phyloP scores from a whole-genome alignment of 805 yeast genomes.

The Naumovozyma castellii region DNA sequence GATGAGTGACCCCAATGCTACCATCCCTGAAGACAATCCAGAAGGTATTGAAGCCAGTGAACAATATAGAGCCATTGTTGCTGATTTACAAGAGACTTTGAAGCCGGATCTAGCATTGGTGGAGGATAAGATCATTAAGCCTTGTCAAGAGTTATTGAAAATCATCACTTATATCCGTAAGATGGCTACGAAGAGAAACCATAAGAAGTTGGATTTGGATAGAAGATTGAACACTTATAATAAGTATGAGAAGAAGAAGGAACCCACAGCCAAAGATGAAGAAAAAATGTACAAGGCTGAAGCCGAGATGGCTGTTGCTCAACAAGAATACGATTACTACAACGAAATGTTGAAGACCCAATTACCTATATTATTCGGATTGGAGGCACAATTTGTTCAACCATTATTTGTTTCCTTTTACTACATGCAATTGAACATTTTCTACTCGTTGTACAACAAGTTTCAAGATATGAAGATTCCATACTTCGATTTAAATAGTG shows the following conservation, averaged over 20 bases:
- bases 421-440: slow-evolving; percentile 95
- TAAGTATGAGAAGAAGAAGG: slow-evolving; percentile 74
- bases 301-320: slow-evolving; percentile 81
- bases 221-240: slow-evolving; percentile 62
- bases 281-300: slow-evolving; percentile 83
- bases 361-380: slow-evolving; percentile 73
- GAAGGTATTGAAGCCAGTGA: slow-evolving; percentile 93
- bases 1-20: slow-evolving; percentile 77
- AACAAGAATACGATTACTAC: slow-evolving; percentile 91
- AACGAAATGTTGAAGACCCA: slow-evolving; percentile 90
- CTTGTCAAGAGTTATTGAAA: slow-evolving; percentile 82
- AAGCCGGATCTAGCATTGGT: slow-evolving; percentile 90
- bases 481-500: slow-evolving; percentile 79
- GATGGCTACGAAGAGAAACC: slow-evolving; percentile 92
- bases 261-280: slow-evolving; percentile 80
- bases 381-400: slow-evolving; percentile 86
- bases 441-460: slow-evolving; percentile 80
- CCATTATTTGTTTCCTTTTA: slow-evolving; percentile 92
- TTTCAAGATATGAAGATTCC: slow-evolving; percentile 97
- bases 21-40: slow-evolving; percentile 87
- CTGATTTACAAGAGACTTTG: slow-evolving; percentile 72
- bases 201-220: slow-evolving; percentile 89
- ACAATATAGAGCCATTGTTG: slow-evolving; percentile 79
- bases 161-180: slow-evolving; percentile 78
- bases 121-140: slow-evolving; percentile 79